Evolutionary conservation across 2,329 filamentous ascomycete genomes (phyloP), one percentile per base, ranked within the genome.

Genomic region (Helotiales sp.): DNA sequence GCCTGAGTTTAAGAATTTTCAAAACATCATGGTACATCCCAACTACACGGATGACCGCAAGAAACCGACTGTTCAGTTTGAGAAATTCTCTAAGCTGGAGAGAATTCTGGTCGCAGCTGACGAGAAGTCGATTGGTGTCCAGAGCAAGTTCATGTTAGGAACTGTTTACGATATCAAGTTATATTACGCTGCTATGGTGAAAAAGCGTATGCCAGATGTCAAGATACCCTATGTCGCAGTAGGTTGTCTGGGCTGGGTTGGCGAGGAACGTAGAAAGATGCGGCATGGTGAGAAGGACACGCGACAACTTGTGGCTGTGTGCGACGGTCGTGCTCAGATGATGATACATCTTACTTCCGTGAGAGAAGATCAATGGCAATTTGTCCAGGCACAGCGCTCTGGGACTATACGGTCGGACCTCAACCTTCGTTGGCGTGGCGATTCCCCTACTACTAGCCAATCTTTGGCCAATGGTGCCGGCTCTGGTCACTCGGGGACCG

Each of bases 1-100:
- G n/a, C 44, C 57, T 7, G 33, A 61, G 5, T 30, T 65, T 4
- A 29, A 42, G 8, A 44, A 48, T 6, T 24, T 65, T 1, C 51
- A 55, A 15, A 66, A 63, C 15, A 60, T 67, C 36, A 66, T 67
- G 63, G 60, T 66, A 3, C 61, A 65, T 59, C 63, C 65, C 2
- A 66, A 64, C 30, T 65, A 59, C 50, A 63, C 44, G 12, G 57
- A 62, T 3, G 22, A 63, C 7, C 53, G 58, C 5, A 61, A 59
- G 36, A 52, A 42, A 19, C 64, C 63, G 0, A 57, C 54, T 2
- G 52, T 62, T 17, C 25, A 22, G 13, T 59, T 65, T 30, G 58
- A 61, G 27, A 58, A 55, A 17, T 42, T 67, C 4, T 27, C 54
- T 3, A 24, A 15, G 1, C 38, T 66, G 2, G 52, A 63, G 24